Base-by-base conservation (phyloP, 345 rosid species). In the Salix koriyanagi region DNA sequence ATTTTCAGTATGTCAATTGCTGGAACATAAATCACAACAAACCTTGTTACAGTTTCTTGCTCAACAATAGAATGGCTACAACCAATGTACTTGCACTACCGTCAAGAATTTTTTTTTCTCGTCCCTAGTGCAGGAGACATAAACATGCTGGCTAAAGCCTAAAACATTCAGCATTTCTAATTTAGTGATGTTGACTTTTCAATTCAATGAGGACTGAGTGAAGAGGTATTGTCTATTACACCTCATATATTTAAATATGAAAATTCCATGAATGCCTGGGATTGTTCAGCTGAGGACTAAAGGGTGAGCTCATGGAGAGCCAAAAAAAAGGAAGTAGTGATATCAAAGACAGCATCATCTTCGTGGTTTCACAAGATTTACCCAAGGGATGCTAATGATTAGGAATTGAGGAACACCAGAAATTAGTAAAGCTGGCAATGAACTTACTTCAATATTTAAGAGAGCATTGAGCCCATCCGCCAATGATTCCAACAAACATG, bases 401-500 rank as follows among this genome's bases (percentile, higher is more conserved):
- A 28, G 46, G 18, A 32, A 75, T 52, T 48, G 48, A 75, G 56
- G 66, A 65, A 79, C 25, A 65, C 36, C 34, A 65, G 15, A 61
- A 65, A 60, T 44, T 54, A 4, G 21, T 61, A 30, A 65, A 32
- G 70, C 65, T 48, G n/a, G 52, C 67, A 79, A 41, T 39, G 75
- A 84, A 91, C 96, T 84, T 84, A 94, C 99, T 87, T 96, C 99
- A 79, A 94, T 88, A 80, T 90, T 92, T 83, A 96, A 84, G 75
- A 96, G 97, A 75, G 99, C 94, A 81, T 89, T 94, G 67, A 96
- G 89, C 66, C 99, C 99, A 82, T 93, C 98, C 85, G 89, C 97
- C 84, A 96, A 79, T 68, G 91, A 83, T 82, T 87, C 93, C 86
- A 92, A 83, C 61, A 87, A 72, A 67, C 69, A 75, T 21, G 91